Evolutionary conservation across 2,329 filamentous ascomycete species (phyloP), one percentile per base, ranked within the genome.

Genomic region (Diaporthe ilicicola): DNA sequence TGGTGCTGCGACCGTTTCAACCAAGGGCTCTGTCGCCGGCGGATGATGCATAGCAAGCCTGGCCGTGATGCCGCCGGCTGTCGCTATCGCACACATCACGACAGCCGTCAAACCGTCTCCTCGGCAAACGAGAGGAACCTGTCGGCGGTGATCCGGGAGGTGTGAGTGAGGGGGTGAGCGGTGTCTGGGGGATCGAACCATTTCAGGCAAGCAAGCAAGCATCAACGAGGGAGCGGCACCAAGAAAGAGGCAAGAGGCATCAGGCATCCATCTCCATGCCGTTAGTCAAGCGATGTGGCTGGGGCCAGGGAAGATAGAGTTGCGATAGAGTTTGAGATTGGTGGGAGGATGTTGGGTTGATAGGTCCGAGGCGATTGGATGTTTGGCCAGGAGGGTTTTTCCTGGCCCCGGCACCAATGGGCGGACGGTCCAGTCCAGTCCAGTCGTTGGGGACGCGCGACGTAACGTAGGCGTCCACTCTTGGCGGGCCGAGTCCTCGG

Each of bases 271-370:
- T 34, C 42, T 42, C 4, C n/a, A 27, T 39, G 24, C 19, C 29
- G 61, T 53, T 51, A 37, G 44, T 24, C n/a, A 27, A 51, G 61
- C 61, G 48, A 50, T 24, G 46, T 29, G 5, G 29, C n/a, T 48
- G n/a, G 61, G 32, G 44, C 61, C 34, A 37, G 64, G 39, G 46
- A 19, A 54, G 64, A 67, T 66, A 67, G n/a, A 34, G 50, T 62
- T 62, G 56, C 56, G 56, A 62, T 62, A 62, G 56, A 62, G 56
- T 62, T 62, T 62, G 56, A 62, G 56, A 62, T 62, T 62, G 56
- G 39, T 19, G 29, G 27, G 19, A 48, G 39, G 42, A 34, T 46
- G 56, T 24, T 67, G 48, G 39, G 65, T 56, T 67, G 46, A 67
- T 67, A 53, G 65, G 56, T 61, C 56, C 39, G 29, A 15, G 39